phyloP scores from a whole-genome alignment of 1,284 basidiomycete species.

The Stygiomarasmius scandens region DNA sequence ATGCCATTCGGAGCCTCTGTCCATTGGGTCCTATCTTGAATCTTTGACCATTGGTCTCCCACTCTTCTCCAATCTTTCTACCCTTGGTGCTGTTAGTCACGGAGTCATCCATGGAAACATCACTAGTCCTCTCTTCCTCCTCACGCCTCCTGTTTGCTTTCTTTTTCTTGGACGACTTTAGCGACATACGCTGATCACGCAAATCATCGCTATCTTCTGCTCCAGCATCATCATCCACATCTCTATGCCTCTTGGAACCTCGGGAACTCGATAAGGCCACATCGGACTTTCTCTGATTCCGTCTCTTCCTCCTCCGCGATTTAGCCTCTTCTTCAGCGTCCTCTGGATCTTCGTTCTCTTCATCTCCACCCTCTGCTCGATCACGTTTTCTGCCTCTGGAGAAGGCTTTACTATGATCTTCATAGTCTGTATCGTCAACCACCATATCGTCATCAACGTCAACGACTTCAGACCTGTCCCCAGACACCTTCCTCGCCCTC shows the following conservation, averaged over 20 bases:
- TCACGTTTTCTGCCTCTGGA: constrained; percentile 76
- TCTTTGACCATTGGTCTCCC: constrained; percentile 66
- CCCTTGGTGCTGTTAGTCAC: constrained; percentile 44
- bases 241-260: constrained; percentile 68
- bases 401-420: constrained; percentile 32
- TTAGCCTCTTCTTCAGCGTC: constrained; percentile 40
- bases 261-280: constrained; percentile 36
- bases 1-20: constrained; percentile 64
- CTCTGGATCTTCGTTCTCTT: constrained; percentile 45
- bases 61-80: constrained; percentile 70
- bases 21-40: constrained; percentile 75
- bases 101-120: constrained; percentile 46
- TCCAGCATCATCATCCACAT: constrained; percentile 51
- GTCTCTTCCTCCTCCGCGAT: constrained; percentile 48
- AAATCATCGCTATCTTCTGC: constrained; percentile 43
- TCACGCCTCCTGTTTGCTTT: constrained; percentile 34
- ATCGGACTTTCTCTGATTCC: constrained; percentile 54
- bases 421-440: constrained; percentile 41
- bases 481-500: constrained; percentile 51
- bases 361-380: constrained; percentile 70
- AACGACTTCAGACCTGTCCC: constrained; percentile 30
- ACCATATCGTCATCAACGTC: constrained; percentile 42
- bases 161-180: constrained; percentile 35
- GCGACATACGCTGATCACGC: constrained; percentile 20
- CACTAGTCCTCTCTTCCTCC: constrained; percentile 30